A percentile compares a stretch with the other conserved stretches of the same genome.
Evolutionary conservation across 1,139 yeast genomes (phyloP).

Genomic region (Debaryomyces fabryi): DNA sequence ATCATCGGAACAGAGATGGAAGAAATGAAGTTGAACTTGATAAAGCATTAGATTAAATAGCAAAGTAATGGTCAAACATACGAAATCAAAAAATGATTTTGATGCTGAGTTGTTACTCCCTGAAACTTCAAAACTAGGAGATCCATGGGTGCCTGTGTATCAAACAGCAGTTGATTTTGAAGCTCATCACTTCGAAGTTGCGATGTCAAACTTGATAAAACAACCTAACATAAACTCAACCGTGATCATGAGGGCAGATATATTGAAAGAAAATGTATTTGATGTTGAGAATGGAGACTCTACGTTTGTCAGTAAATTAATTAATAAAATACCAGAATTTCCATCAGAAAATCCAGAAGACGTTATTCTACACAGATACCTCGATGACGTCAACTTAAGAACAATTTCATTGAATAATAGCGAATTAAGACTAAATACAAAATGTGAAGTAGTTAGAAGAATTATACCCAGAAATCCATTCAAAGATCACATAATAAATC

Average conservation of each 20-base stretch:
- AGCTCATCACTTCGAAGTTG: slow-evolving; percentile 63
- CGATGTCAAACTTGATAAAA: slow-evolving; percentile 77
- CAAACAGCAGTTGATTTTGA: slow-evolving; percentile 47
- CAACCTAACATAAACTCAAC: slow-evolving; percentile 94
- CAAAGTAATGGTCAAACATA: slow-evolving; percentile 12
- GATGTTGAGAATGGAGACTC: slow-evolving; percentile 40
- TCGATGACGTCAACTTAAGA: slow-evolving; percentile 59
- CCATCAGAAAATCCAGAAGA: slow-evolving; percentile 32
- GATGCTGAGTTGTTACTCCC: slow-evolving; percentile 11
- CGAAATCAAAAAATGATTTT: slow-evolving; percentile 7
- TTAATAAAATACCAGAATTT: slow-evolving; percentile 36
- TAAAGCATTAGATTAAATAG: background rate
- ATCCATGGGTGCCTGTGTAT: slow-evolving; percentile 65
- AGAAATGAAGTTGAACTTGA: background rate
- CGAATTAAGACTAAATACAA: slow-evolving; percentile 35
- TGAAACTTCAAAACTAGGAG: slow-evolving; percentile 55
- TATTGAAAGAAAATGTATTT: slow-evolving; percentile 58
- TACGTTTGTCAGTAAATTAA: slow-evolving; percentile 35
- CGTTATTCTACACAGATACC: slow-evolving; percentile 45
- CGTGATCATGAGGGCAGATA: slow-evolving; percentile 86
- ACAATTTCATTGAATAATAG: slow-evolving; percentile 41
- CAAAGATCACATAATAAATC: slow-evolving; percentile 81
- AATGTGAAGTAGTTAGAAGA: slow-evolving; percentile 67
- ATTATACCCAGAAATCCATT: slow-evolving; percentile 88
- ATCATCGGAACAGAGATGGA: slow-evolving; percentile 3